These are phyloP conservation scores for Trametes punicea DNA, from an alignment of 768 basidiomycete genomes.

Conservation along the genomic window DNA sequence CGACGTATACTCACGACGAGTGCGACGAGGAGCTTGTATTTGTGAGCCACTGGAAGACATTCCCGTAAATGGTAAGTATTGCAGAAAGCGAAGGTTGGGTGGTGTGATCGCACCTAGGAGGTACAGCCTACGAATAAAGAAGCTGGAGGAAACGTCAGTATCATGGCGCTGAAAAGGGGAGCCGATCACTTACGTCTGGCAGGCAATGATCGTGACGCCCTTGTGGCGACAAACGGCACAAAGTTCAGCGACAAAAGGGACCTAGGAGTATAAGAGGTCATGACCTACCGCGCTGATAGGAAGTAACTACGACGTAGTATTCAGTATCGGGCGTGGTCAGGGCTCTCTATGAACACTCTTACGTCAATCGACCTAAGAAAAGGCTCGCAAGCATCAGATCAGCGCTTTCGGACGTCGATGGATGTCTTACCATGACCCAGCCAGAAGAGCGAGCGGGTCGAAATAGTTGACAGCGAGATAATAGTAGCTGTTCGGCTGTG, in stretches of 20 bases:
- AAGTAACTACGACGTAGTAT: background rate
- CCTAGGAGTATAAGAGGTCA: background rate
- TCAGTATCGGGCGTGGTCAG: background rate
- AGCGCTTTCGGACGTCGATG: background rate
- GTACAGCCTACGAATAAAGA: background rate
- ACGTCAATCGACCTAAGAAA: background rate
- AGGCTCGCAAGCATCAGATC: background rate
- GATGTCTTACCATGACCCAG: background rate
- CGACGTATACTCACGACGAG: no score
- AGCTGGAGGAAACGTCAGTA: background rate
- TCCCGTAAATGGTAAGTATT: no score
- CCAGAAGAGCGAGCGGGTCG: background rate
- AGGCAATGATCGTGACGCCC: background rate
- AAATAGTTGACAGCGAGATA: constrained; percentile 3
- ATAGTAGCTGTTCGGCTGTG: background rate
- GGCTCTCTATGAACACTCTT: background rate
- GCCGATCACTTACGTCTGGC: background rate
- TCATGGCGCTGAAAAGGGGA: background rate
- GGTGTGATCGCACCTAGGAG: no score
- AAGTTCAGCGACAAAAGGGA: no score
- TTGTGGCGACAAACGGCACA: no score
- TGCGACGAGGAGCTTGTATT: no score
- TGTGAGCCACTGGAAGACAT: no score
- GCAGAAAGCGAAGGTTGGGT: no score
- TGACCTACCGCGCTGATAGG: background rate